These are phyloP conservation scores for Arachis hypogaea DNA, from an alignment of 306 rosid genomes.

Conservation along the genomic window DNA sequence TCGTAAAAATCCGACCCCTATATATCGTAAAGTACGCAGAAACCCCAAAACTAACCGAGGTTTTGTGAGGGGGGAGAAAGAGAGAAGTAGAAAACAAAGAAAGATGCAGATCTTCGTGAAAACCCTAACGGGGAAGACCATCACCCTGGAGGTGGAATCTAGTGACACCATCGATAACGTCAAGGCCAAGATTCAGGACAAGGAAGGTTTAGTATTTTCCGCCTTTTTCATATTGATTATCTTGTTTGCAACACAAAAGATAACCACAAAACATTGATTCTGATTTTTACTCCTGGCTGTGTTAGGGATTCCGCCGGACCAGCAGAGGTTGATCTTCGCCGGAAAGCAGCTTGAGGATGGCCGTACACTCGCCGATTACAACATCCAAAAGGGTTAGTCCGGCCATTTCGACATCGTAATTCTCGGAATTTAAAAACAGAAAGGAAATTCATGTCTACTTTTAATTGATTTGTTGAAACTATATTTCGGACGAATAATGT, in stretches of 20 bases:
- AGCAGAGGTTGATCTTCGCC: slow-evolving; percentile 54
- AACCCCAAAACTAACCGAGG: slow-evolving; percentile 6
- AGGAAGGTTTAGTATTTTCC: slow-evolving; percentile 62
- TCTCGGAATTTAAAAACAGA: background rate
- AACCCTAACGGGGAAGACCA: slow-evolving; percentile 97
- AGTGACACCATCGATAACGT: slow-evolving; percentile 96
- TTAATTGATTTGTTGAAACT: background rate
- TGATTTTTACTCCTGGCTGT: slow-evolving; percentile 7
- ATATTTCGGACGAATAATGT: background rate
- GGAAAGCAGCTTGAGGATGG: slow-evolving; percentile 99
- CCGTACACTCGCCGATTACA: slow-evolving; percentile 95
- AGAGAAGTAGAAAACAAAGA: background rate
- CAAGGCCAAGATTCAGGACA: slow-evolving; percentile 93
- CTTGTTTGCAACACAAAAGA: no score
- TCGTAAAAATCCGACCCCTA: background rate
- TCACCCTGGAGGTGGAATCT: slow-evolving; percentile 98
- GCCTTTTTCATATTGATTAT: background rate
- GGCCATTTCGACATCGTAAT: background rate
- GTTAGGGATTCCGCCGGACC: slow-evolving; percentile 77
- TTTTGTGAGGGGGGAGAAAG: background rate
- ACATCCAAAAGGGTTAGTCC: slow-evolving; percentile 84
- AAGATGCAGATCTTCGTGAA: slow-evolving; percentile 98
- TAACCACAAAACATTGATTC: background rate
- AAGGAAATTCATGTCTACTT: background rate
- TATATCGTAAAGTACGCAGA: background rate